These are phyloP conservation scores for Didymella glomerata DNA, from an alignment of 2,329 filamentous ascomycete species.

Conservation along the genomic window DNA sequence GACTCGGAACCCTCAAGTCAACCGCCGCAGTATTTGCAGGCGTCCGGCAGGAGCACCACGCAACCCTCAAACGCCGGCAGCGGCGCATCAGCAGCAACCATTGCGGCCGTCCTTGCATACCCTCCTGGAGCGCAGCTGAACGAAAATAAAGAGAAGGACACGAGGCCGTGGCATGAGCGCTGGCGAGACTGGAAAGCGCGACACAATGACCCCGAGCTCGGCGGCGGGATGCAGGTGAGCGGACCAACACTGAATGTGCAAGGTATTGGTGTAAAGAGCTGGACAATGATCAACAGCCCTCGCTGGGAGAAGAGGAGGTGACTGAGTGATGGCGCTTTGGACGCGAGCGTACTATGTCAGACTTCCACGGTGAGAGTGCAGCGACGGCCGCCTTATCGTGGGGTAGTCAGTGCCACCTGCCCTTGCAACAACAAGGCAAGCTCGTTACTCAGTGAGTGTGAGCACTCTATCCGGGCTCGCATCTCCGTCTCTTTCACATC, in stretches of 20 bases:
- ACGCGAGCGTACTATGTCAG: neutral
- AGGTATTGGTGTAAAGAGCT: neutral
- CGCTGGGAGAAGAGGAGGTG: neutral
- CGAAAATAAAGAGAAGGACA: slow-evolving; percentile 1
- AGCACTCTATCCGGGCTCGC: neutral
- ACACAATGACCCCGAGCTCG: neutral
- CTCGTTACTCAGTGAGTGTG: neutral
- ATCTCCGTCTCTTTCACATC: neutral
- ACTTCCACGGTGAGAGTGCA: too few species aligned
- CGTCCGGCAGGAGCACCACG: neutral
- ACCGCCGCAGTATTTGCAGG: slow-evolving; percentile 1
- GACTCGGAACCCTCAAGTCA: slow-evolving; percentile 9
- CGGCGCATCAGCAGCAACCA: slow-evolving; percentile 4
- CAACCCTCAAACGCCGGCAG: neutral
- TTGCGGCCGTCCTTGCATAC: slow-evolving; percentile 10
- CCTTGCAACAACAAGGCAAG: neutral
- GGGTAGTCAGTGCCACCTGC: neutral
- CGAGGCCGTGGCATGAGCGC: slow-evolving; percentile 7
- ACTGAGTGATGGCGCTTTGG: neutral
- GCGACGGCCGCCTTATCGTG: too few species aligned
- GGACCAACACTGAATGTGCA: slow-evolving; percentile 8
- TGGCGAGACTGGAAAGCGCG: slow-evolving; percentile 11
- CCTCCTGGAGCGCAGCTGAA: neutral
- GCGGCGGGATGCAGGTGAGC: neutral
- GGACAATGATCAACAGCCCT: neutral